Percentiles rank a stretch among this genome's conserved stretches.
Evolutionary conservation across 148 eudicot species (phyloP).

Genomic region (Polygonum maritimum): DNA sequence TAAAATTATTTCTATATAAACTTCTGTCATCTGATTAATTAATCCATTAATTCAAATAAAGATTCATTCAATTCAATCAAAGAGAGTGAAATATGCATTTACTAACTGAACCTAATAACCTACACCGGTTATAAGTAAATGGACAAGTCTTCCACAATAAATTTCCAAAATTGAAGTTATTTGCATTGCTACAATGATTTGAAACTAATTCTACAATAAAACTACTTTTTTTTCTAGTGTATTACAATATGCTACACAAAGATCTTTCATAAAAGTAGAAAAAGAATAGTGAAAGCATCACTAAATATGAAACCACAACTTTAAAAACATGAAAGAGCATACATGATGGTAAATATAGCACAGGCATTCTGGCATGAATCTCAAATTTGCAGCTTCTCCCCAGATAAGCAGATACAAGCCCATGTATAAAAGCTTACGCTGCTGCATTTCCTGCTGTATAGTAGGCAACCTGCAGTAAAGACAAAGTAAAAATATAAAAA

Average conservation of each 20-base stretch:
- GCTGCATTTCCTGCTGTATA: conserved; percentile 94
- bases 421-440: conserved; percentile 85
- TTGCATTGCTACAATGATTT: background rate
- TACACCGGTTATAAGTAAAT: background rate
- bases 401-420: conserved; percentile 94
- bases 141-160: background rate
- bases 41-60: too few species aligned
- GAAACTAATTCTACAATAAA: background rate
- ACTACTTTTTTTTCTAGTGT: background rate
- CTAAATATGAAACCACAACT: background rate
- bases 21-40: background rate
- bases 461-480: conserved; percentile 69
- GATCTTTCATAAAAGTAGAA: background rate
- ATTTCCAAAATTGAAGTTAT: background rate
- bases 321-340: conserved; percentile 19
- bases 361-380: conserved; percentile 99
- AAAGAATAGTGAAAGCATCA: background rate
- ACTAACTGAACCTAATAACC: background rate
- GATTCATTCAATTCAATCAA: background rate
- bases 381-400: conserved; percentile 96
- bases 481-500: background rate
- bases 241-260: background rate
- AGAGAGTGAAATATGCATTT: background rate
- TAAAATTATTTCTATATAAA: background rate
- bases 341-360: conserved; percentile 98